phyloP scores from a whole-genome alignment of 2,329 filamentous ascomycete species.

The Biscogniauxia sp. region DNA sequence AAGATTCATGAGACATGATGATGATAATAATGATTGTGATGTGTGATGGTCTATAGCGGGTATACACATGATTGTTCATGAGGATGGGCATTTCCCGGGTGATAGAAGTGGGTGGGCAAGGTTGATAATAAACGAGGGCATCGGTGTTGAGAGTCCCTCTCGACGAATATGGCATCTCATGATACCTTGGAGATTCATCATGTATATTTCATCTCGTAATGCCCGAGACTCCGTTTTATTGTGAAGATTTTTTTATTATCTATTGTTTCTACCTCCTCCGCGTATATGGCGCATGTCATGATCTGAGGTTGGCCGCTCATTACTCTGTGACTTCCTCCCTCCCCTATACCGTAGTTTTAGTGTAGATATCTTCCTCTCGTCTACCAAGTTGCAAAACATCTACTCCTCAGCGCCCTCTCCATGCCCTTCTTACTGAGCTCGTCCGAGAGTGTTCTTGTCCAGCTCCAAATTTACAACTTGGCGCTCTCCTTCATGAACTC shows the following conservation, averaged over 20 bases:
- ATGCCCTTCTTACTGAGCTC: no score
- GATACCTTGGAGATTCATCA: neutral
- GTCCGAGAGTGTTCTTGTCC: neutral
- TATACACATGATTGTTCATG: neutral
- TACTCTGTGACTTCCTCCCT: neutral
- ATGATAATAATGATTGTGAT: no score
- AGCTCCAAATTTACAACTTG: constrained; percentile 29
- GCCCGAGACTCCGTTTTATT: neutral
- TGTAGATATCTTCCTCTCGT: neutral
- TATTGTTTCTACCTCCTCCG: neutral
- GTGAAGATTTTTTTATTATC: neutral
- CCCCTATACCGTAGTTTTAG: neutral
- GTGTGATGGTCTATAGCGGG: no score
- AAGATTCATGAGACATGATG: no score
- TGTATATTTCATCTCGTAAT: neutral
- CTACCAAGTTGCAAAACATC: neutral
- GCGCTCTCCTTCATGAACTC: constrained; percentile 39
- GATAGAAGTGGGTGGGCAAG: neutral
- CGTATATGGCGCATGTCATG: neutral
- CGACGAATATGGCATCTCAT: neutral
- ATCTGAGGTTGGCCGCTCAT: neutral
- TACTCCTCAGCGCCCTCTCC: neutral
- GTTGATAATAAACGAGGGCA: no score
- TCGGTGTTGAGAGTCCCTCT: neutral
- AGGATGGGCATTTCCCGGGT: neutral